phyloP scores from a whole-genome alignment of 768 basidiomycete genomes.

The Trametes sanguinea region DNA sequence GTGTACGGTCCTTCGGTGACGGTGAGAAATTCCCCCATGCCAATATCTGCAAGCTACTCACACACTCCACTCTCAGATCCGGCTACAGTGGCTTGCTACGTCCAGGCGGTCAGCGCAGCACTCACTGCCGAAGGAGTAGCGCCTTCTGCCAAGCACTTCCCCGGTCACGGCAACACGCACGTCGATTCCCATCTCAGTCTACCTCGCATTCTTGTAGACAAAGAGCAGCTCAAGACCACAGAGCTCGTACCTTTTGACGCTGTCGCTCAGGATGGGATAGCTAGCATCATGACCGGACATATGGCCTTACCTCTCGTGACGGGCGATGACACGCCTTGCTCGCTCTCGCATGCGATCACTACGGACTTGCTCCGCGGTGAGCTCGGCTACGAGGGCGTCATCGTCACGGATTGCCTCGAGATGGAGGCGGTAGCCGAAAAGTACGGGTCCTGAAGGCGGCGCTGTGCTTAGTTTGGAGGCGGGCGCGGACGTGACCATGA shows the following conservation, averaged over 20 bases:
- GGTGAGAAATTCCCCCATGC: slow-evolving; percentile 38
- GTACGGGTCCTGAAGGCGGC: slow-evolving; percentile 52
- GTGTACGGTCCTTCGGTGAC: slow-evolving; percentile 71
- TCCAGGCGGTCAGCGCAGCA: slow-evolving; percentile 48
- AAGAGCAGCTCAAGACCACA: slow-evolving; percentile 41
- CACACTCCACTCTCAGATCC: slow-evolving; percentile 45
- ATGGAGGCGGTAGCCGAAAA: slow-evolving; percentile 68
- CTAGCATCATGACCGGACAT: slow-evolving; percentile 73
- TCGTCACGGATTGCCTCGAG: slow-evolving; percentile 76
- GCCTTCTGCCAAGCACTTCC: slow-evolving; percentile 70
- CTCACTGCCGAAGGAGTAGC: slow-evolving; percentile 53
- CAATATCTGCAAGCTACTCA: neutral
- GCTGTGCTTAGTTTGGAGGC: slow-evolving; percentile 59
- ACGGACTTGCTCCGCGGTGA: slow-evolving; percentile 52
- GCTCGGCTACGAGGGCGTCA: slow-evolving; percentile 55
- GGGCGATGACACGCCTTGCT: slow-evolving; percentile 56
- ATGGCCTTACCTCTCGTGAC: slow-evolving; percentile 66
- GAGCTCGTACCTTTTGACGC: slow-evolving; percentile 63
- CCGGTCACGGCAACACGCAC: slow-evolving; percentile 73
- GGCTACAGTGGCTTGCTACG: slow-evolving; percentile 49
- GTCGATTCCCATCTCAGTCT: slow-evolving; percentile 71
- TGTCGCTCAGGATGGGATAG: slow-evolving; percentile 43
- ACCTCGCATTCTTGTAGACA: slow-evolving; percentile 57
- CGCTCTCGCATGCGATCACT: slow-evolving; percentile 55
- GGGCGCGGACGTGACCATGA: slow-evolving; percentile 74